These are phyloP conservation scores for Drechslera avenae DNA, from an alignment of 2,329 filamentous ascomycete genomes.

Conservation along the genomic window DNA sequence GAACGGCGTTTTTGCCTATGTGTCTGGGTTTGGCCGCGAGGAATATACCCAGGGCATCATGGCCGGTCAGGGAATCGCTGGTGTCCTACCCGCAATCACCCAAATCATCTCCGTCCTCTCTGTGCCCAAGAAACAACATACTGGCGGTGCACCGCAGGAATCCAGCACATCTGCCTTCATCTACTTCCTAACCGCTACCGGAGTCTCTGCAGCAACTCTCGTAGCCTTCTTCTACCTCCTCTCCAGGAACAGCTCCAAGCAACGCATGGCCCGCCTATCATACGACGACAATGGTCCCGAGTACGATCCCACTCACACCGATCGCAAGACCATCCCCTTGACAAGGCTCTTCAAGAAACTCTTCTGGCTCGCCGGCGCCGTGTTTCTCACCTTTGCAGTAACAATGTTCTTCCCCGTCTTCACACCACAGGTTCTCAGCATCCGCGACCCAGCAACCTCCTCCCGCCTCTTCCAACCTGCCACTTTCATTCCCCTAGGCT, in stretches of 20 bases:
- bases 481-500: conserved; percentile 86
- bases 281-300: conserved; percentile 33
- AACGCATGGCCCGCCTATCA: conserved; percentile 28
- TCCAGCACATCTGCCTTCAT: conserved; percentile 76
- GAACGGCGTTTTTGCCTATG: conserved; percentile 93
- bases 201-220: conserved; percentile 72
- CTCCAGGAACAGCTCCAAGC: conserved; percentile 53
- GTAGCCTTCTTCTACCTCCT: conserved; percentile 76
- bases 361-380: conserved; percentile 74
- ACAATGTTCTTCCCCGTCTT: conserved; percentile 98
- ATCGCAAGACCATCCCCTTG: conserved; percentile 62
- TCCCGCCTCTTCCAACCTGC: conserved; percentile 69
- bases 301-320: conserved; percentile 18
- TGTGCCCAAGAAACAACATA: conserved; percentile 56
- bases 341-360: conserved; percentile 75
- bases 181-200: conserved; percentile 88
- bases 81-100: conserved; percentile 84
- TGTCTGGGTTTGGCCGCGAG: conserved; percentile 78
- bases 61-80: conserved; percentile 89
- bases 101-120: conserved; percentile 84
- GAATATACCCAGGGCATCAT: conserved; percentile 97
- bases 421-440: conserved; percentile 61
- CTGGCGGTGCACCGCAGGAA: conserved; percentile 38
- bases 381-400: conserved; percentile 79
- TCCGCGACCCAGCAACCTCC: conserved; percentile 51